Conservation (phyloP, 805 yeast genomes). For the Pichia manshurica region DNA sequence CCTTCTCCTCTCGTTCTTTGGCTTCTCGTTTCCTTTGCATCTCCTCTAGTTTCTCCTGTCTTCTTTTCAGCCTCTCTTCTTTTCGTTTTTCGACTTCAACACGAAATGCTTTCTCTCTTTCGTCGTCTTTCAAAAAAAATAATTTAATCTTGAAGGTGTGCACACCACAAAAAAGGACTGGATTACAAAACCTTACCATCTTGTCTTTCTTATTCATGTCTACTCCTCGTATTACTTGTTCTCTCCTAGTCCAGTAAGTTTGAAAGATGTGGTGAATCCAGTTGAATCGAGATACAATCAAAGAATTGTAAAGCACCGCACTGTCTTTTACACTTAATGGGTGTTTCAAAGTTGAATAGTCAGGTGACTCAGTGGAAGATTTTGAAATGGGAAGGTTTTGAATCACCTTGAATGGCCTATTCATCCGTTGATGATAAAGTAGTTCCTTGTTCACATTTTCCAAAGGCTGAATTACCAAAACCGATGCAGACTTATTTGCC, state of each 20-base stretch:
- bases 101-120: conserved; percentile 42
- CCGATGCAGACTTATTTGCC: conserved; percentile 1
- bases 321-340: conserved; percentile 70
- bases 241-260: conserved; percentile 59
- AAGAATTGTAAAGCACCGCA: conserved; percentile 63
- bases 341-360: conserved; percentile 52
- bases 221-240: conserved; percentile 44
- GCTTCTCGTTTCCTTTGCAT: conserved; percentile 15
- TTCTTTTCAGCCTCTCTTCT: conserved; percentile 29
- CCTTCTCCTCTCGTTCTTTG: conserved; percentile 10
- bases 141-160: conserved; percentile 72
- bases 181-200: conserved; percentile 84
- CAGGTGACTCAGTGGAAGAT: conserved; percentile 44
- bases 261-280: conserved; percentile 68
- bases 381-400: conserved; percentile 64
- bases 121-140: conserved; percentile 81
- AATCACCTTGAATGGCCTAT: conserved; percentile 59
- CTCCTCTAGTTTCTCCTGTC: conserved; percentile 26
- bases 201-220: conserved; percentile 53
- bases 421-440: conserved; percentile 26
- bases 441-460: conserved; percentile 28
- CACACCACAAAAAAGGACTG: conserved; percentile 56
- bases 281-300: conserved; percentile 65
- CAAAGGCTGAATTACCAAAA: conserved; percentile 25
- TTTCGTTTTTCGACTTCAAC: conserved; percentile 28